Evolutionary conservation across 345 rosid species (phyloP).

Genomic region (Rhizophora mangle): DNA sequence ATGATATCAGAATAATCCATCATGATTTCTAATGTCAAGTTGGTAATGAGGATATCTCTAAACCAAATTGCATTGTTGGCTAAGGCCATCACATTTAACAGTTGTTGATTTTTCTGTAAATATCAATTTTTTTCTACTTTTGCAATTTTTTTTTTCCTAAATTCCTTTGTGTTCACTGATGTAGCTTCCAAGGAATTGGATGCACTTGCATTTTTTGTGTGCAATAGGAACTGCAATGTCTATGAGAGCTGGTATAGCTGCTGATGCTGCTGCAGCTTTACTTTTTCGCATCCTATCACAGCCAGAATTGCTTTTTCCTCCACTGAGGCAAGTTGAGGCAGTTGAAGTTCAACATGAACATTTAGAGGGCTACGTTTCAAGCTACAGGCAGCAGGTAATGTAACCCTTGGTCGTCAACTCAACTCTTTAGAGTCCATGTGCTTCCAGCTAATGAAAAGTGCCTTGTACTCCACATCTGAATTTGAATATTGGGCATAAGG

Average conservation of each 20-base stretch:
- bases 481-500: not conserved
- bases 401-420: not conserved
- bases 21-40: not conserved
- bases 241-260: slow-evolving; percentile 96
- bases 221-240: slow-evolving; percentile 99
- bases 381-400: slow-evolving; percentile 76
- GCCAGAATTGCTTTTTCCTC: slow-evolving; percentile 96
- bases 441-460: slow-evolving; percentile 6
- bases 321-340: slow-evolving; percentile 87
- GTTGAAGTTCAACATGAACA: slow-evolving; percentile 71
- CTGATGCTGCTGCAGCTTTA: slow-evolving; percentile 98
- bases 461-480: not conserved
- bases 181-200: slow-evolving; percentile 97
- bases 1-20: not conserved
- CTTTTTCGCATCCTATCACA: slow-evolving; percentile 92
- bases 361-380: slow-evolving; percentile 64
- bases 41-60: not conserved
- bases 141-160: slow-evolving; percentile 10
- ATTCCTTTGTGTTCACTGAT: slow-evolving; percentile 31
- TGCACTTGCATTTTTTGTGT: slow-evolving; percentile 98
- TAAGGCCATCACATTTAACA: not conserved
- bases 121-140: not conserved
- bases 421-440: not conserved
- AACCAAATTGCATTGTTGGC: not conserved
- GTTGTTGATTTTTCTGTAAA: not conserved